These are phyloP conservation scores for Daldinia vernicosa DNA, from an alignment of 495 filamentous ascomycete species.

Conservation along the genomic window DNA sequence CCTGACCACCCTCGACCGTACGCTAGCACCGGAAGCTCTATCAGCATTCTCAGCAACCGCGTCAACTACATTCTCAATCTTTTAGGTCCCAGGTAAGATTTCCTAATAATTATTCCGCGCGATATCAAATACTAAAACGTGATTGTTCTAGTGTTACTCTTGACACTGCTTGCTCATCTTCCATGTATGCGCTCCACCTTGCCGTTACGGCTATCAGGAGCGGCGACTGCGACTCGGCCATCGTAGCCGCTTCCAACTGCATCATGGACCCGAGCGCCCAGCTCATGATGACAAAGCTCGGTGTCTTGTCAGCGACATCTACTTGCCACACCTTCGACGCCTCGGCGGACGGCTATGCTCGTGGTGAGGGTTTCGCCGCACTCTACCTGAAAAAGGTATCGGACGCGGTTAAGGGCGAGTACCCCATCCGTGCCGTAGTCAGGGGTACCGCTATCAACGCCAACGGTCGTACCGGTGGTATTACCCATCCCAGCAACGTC, in stretches of 20 bases:
- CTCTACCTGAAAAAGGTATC: slow-evolving; percentile 65
- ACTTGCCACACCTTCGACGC: slow-evolving; percentile 58
- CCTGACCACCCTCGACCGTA: slow-evolving; percentile 51
- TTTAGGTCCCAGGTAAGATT: slow-evolving; percentile 48
- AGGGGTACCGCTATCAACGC: slow-evolving; percentile 60
- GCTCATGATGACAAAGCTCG: slow-evolving; percentile 37
- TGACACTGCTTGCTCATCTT: slow-evolving; percentile 62
- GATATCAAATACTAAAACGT: not conserved
- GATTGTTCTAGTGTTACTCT: slow-evolving; percentile 57
- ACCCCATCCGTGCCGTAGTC: slow-evolving; percentile 66
- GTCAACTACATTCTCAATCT: slow-evolving; percentile 68
- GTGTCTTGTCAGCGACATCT: slow-evolving; percentile 38
- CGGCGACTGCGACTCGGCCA: slow-evolving; percentile 58
- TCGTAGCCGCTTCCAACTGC: slow-evolving; percentile 57
- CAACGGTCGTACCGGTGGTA: slow-evolving; percentile 59
- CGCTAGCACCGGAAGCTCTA: slow-evolving; percentile 61
- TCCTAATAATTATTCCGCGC: not conserved
- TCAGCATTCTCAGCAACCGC: slow-evolving; percentile 63
- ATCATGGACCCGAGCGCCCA: slow-evolving; percentile 51
- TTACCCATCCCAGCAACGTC: slow-evolving; percentile 58
- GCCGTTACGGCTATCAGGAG: slow-evolving; percentile 60
- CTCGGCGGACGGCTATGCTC: slow-evolving; percentile 68
- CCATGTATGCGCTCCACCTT: slow-evolving; percentile 61
- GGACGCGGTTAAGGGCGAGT: slow-evolving; percentile 55
- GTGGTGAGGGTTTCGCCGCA: slow-evolving; percentile 64